Evolutionary conservation across 345 rosid genomes (phyloP), one percentile per base, ranked within the genome.

Genomic region (Euphorbia lathyris): DNA sequence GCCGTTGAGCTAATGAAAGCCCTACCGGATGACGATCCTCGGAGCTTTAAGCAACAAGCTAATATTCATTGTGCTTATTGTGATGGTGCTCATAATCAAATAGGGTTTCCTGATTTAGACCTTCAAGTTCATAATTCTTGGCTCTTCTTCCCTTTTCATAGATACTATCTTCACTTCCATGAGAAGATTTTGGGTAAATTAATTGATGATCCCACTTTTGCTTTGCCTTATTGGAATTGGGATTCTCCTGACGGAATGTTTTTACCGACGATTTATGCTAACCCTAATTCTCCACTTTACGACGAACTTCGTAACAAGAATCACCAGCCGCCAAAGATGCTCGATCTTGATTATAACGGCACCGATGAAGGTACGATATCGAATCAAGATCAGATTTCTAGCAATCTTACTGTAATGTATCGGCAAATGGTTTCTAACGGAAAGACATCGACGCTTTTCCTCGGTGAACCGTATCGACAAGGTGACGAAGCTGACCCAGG

Each of bases 161-260:
- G 90, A 63, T 78, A 64, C 61, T 88, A 84, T 64, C 82, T 86
- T 3, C 74, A 88, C 76, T 88, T 84, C 78, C 65, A 59, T 26
- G 90, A 88, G 68, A 86, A 68, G 67, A 88, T 84, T 38, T 70
- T 85, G 26, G 92, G 87, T 2, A 83, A 80, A 34, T 59, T 88
- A 38, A 86, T 88, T 17, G 81, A 67, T 40, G 92, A 86, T 56
- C 88, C 90, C 7, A 77, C 79, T 47, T 87, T 87, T 29, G 83
- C 88, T 22, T 64, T 85, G 65, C 88, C 92, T 0, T 88, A 69
- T 20, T 86, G 92, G 92, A 88, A 86, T 52, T 86, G 92, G 90
- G 90, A 86, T 66, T 56, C 86, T 9, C 84, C 92, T 0, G 45
- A 58, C 0, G 93, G 93, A 27, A 86, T 86, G 90, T 74, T 63